Evolutionary conservation across 495 filamentous ascomycete species (phyloP).

Genomic region (Evernia prunastri): DNA sequence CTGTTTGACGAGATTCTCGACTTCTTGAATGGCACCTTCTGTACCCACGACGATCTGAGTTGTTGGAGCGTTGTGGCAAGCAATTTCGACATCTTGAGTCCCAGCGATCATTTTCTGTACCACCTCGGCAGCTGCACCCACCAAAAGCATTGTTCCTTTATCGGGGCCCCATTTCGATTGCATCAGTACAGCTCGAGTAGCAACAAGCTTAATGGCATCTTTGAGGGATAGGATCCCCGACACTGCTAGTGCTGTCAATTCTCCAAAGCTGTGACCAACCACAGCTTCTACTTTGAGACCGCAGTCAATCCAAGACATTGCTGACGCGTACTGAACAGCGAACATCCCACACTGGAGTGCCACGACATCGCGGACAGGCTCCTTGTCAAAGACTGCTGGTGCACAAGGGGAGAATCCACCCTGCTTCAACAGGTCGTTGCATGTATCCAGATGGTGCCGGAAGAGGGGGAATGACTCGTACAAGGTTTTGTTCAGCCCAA

Average conservation of each 20-base stretch:
- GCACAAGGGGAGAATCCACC: constrained; percentile 28
- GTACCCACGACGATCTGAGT: constrained; percentile 33
- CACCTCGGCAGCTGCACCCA: constrained; percentile 16
- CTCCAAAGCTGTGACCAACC: constrained; percentile 48
- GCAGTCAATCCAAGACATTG: constrained; percentile 43
- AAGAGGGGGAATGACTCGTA: constrained; percentile 31
- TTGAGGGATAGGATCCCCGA: constrained; percentile 33
- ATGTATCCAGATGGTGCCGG: constrained; percentile 30
- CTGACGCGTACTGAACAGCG: constrained; percentile 43
- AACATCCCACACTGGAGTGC: constrained; percentile 42
- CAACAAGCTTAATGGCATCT: constrained; percentile 39
- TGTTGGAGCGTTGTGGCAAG: constrained; percentile 36
- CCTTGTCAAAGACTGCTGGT: constrained; percentile 43
- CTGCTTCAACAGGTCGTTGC: constrained; percentile 6
- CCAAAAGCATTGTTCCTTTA: constrained; percentile 42
- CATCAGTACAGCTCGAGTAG: constrained; percentile 42
- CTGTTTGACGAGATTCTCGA: constrained; percentile 16
- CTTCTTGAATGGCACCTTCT: constrained; percentile 20
- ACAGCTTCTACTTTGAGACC: constrained; percentile 35
- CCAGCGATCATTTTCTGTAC: constrained; percentile 5
- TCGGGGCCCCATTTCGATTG: constrained; percentile 41
- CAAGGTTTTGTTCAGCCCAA: constrained; percentile 26
- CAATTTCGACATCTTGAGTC: constrained; percentile 29
- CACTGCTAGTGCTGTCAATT: constrained; percentile 40
- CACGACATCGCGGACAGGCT: constrained; percentile 36